Base-by-base conservation (phyloP, 139 green algal species). In the Trebouxia sp. region DNA sequence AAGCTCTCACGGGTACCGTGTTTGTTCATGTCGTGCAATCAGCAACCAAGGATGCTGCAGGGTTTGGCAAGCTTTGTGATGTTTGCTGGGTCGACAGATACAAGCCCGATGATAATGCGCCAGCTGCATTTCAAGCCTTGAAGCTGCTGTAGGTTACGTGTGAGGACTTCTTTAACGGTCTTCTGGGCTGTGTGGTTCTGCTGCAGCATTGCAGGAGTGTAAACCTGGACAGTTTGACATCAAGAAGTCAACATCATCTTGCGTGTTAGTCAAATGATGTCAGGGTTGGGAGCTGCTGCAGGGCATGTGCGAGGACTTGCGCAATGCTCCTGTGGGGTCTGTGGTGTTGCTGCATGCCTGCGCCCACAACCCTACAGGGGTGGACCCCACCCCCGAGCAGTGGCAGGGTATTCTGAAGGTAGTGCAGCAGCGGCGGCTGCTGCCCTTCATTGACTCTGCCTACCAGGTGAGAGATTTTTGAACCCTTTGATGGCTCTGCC, bases 391-490 rank as follows among this genome's bases (percentile, higher is more conserved):
- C 4, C 51, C 72, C 1, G 90, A 96, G 79, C 93, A 98, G 87
- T 98, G 94, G 94, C 70, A 76, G 14, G 83, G 67, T 14, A 92
- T 98, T 37, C 84, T 75, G 50, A 79, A 89, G 75, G 42, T 93
- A 2, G 91, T 97, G 55, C 66, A 83, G 65, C 83, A 94, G 70
- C 91, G 90, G 83, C 39, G 70, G 24, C 90, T 94, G 82, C 93
- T 98, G 79, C 86, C 95, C 32, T 94, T 97, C 86, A 97, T 98
- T 69, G 95, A 98, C 90, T 95, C 92, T 82, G 95, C 95, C 0
- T 98, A 97, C 84, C 94, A 98, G 92, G 90, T 93, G 20, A 41
- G 35, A 35, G n/a, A n/a, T n/a, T n/a, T n/a, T n/a, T n/a, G n/a
- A n/a, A n/a, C n/a, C n/a, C n/a, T n/a, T n/a, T n/a, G n/a, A n/a